phyloP scores from a whole-genome alignment of 2,329 filamentous ascomycete genomes.

The Diaporthe eres region DNA sequence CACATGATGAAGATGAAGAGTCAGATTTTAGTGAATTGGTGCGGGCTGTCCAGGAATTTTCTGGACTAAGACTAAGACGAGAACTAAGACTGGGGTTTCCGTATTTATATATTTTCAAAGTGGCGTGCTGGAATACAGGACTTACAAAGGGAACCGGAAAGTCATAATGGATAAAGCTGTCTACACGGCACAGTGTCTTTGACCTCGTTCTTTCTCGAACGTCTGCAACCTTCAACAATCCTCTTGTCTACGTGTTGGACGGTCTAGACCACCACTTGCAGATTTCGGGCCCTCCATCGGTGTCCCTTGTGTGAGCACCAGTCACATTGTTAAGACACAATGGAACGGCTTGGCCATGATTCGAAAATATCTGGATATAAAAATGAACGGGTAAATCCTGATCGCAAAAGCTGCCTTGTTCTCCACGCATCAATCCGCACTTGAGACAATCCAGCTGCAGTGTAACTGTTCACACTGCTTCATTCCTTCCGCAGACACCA shows the following conservation, averaged over 20 bases:
- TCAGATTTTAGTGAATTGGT: background rate
- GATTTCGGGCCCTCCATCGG: background rate
- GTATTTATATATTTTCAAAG: background rate
- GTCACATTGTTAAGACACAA: background rate
- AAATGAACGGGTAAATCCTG: background rate
- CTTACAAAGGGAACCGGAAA: background rate
- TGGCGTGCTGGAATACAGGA: background rate
- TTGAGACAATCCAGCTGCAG: background rate
- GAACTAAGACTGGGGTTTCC: background rate
- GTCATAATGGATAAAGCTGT: background rate
- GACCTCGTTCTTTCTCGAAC: background rate
- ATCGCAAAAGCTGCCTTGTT: background rate
- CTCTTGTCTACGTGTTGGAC: background rate
- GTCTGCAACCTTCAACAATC: background rate
- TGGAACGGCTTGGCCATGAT: background rate
- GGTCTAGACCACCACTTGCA: background rate
- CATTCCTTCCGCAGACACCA: background rate
- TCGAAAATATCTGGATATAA: background rate
- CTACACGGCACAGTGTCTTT: slow-evolving; percentile 4
- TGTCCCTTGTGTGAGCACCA: background rate
- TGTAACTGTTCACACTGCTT: background rate
- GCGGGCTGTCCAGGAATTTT: background rate
- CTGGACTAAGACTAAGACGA: background rate
- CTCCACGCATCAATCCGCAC: background rate
- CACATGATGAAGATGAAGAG: slow-evolving; percentile 3